Conservation (phyloP, 495 filamentous ascomycete species). For the Collariella sp. region DNA sequence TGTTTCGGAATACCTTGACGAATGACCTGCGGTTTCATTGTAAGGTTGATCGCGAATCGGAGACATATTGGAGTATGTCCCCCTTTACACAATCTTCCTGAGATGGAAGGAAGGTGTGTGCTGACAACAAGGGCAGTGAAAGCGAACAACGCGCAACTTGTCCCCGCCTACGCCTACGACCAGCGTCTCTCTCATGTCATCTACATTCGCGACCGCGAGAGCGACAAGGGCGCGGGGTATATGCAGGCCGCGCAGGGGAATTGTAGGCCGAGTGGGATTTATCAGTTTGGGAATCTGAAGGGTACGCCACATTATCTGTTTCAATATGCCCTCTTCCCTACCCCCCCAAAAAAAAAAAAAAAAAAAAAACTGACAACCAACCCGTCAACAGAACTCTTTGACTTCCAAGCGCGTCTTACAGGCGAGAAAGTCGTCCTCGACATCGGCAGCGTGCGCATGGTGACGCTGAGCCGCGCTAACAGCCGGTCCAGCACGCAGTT, state of each 20-base stretch:
- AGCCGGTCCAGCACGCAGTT: conserved; percentile 21
- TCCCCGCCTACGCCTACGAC: conserved; percentile 32
- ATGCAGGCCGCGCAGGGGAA: conserved; percentile 11
- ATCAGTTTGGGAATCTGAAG: conserved; percentile 20
- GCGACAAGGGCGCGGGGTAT: conserved; percentile 17
- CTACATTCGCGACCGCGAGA: conserved; percentile 28
- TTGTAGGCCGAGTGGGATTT: conserved; percentile 24
- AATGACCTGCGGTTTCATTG: conserved; percentile 28
- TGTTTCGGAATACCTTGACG: conserved; percentile 25
- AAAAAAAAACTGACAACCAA: not conserved
- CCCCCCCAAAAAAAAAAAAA: not conserved
- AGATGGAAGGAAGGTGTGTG: not conserved
- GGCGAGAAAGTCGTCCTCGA: conserved; percentile 28
- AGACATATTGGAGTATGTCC: conserved; percentile 29
- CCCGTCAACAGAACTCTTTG: conserved; percentile 24
- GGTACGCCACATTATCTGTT: not conserved
- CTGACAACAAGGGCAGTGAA: conserved; percentile 18
- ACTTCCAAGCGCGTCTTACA: conserved; percentile 30
- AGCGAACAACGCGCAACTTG: conserved; percentile 26
- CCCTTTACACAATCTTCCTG: not conserved
- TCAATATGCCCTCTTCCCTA: not conserved
- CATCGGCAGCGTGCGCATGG: conserved; percentile 25
- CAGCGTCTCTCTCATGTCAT: conserved; percentile 24
- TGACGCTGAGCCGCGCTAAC: conserved; percentile 17
- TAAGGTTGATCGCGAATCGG: conserved; percentile 23